A percentile compares a stretch with the other conserved stretches of the same genome.
Evolutionary conservation across 257 asterid genomes (phyloP).

Genomic region (Avicennia marina): DNA sequence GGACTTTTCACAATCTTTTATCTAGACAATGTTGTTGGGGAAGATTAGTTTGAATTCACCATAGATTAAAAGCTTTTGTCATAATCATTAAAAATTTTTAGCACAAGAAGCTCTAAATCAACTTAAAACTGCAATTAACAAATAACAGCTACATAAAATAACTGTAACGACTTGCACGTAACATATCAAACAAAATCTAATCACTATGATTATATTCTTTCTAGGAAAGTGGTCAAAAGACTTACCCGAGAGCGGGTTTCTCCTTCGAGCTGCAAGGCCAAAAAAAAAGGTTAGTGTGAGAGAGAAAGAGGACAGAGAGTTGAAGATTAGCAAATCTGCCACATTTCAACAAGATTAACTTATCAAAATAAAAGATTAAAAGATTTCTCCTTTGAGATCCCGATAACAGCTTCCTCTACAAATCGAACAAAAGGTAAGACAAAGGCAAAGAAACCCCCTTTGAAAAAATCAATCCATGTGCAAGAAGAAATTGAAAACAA

Average conservation of each 20-base stretch:
- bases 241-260: constrained; percentile 99
- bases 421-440: not conserved
- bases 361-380: not conserved
- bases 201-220: not conserved
- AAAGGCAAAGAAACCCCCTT: not conserved
- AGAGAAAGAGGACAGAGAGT: too few species aligned
- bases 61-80: too few species aligned
- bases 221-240: constrained; percentile 5
- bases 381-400: constrained; percentile 14
- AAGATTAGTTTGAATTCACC: too few species aligned
- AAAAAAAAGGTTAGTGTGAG: not conserved
- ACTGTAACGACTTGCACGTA: not conserved
- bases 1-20: too few species aligned
- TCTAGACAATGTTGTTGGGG: too few species aligned
- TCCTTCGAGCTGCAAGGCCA: constrained; percentile 88
- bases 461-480: constrained; percentile 15
- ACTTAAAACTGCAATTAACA: not conserved
- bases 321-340: too few species aligned
- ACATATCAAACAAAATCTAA: not conserved
- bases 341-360: constrained; percentile 3
- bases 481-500: not conserved
- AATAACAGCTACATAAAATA: constrained; percentile 1
- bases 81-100: too few species aligned
- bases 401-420: constrained; percentile 1
- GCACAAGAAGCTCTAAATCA: too few species aligned